A percentile compares a stretch with the other conserved stretches of the same genome.
Evolutionary conservation across 352 stramenopile species (phyloP).

Genomic region (Phytophthora agathidicida): DNA sequence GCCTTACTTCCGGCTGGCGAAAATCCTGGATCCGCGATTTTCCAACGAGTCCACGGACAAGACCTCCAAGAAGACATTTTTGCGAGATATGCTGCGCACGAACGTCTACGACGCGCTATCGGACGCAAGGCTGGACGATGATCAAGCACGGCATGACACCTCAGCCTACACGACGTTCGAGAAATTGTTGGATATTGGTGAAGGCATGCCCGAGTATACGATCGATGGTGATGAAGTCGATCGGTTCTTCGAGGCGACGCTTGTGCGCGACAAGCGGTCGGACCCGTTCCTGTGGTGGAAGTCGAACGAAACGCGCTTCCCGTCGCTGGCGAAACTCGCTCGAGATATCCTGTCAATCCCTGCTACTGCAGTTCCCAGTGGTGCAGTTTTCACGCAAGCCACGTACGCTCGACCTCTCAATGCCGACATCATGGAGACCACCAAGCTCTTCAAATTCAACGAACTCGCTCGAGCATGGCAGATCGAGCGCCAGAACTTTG

Average conservation of each 20-base stretch:
- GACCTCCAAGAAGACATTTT: constrained; percentile 73
- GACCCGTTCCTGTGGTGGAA: constrained; percentile 87
- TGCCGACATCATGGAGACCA: constrained; percentile 59
- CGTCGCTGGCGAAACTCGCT: constrained; percentile 71
- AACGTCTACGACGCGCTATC: constrained; percentile 70
- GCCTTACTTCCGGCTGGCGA: constrained; percentile 73
- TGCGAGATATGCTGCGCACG: constrained; percentile 78
- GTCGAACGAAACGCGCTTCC: constrained; percentile 82
- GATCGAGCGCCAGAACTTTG: constrained; percentile 80
- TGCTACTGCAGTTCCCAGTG: constrained; percentile 68
- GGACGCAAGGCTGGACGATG: constrained; percentile 57
- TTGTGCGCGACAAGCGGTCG: constrained; percentile 81
- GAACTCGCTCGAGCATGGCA: constrained; percentile 78
- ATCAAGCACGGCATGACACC: constrained; percentile 60
- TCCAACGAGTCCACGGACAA: constrained; percentile 85
- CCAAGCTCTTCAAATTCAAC: constrained; percentile 80
- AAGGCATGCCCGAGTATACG: constrained; percentile 78
- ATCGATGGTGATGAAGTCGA: constrained; percentile 83
- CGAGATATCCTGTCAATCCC: constrained; percentile 79
- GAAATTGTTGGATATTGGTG: constrained; percentile 81
- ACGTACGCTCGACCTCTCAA: constrained; percentile 68
- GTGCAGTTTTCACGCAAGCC: constrained; percentile 73
- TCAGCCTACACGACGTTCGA: constrained; percentile 84
- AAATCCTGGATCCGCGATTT: constrained; percentile 81
- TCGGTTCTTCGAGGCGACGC: constrained; percentile 82